Evolutionary conservation across 75 land plant genomes (phyloP), one percentile per base, ranked within the genome.

Genomic region (Ceratopteris richardii): DNA sequence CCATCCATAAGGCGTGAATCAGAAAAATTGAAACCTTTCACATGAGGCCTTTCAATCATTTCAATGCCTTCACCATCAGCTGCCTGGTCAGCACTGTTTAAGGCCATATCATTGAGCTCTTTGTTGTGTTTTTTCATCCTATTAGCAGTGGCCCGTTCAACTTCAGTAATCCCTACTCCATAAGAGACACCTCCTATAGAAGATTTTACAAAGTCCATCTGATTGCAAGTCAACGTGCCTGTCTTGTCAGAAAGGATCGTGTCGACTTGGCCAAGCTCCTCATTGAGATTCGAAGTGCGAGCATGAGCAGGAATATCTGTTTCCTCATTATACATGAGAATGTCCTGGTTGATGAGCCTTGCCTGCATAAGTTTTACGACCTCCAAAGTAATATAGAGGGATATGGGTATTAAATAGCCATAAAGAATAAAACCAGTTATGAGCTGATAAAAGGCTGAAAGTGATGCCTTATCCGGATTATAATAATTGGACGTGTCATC

Each of bases 221-320:
- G 82, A 41, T 83, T 83, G 69, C 86, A 80, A 1, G 86, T 83
- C 7, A 83, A 63, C 21, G 86, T 83, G 0, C 83, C 83, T 1
- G 83, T 80, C 60, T 83, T 83, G 46, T 83, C 86, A 9, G 86
- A 80, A 25, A 83, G 63, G 29, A 83, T 80, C 14, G 79, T 80
- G 41, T 83, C 82, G 26, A 83, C 84, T 60, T 83, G 86, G 11
- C 86, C 86, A 29, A 83, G 83, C 62, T 83, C 86, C 58, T 83
- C 86, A 56, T 83, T 83, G 41, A 83, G 55, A 53, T 83, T 83
- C 36, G 86, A 83, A 22, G 86, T 83, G 51, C 86, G 60, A 0
- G 86, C 86, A 17, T 62, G 80, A n/a, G 86, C 80, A 39, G 86
- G 73, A 16, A 46, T 76, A 36, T 74, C 76, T 13, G 74, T 65